Evolutionary conservation across 2,329 filamentous ascomycete species (phyloP), one percentile per base, ranked within the genome.

Genomic region (Cyphellophora attinorum): DNA sequence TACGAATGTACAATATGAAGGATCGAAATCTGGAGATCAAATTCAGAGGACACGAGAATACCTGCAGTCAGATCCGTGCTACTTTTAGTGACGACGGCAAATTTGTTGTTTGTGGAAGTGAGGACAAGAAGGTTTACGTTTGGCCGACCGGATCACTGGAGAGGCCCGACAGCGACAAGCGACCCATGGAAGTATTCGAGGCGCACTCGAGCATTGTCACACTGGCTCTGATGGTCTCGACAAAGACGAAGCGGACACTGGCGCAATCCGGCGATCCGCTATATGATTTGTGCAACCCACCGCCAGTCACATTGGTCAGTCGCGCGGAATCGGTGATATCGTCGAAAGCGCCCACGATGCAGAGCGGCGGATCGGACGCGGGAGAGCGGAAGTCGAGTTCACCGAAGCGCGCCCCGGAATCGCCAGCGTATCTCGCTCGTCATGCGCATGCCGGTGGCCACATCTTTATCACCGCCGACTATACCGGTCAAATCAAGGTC

Each of bases 271-370:
- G 85, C 36, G 88, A 98, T 54, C 88, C 91, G 2, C 74, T 98
- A n/a, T 98, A 86, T 56, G 88, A 95, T 49, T 69, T 96, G 1
- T 96, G 91, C 66, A 96, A 96, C 49, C 91, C 91, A 4, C 91
- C 89, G 0, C 86, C 89, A 0, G 77, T 96, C 11, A 88, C 77
- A 5, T 67, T 96, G 12, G 68, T 88, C 41, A 86, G 81, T 45
- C 72, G 79, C 16, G 76, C 80, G 13, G 84, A 91, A 49, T 71
- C 70, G 11, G 54, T 60, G 33, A 54, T 58, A 5, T 70, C 68
- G 2, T 72, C 71, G 1, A 64, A 61, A 42, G 60, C 62, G 11
- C 58, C 60, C 2, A 67, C 63, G 2, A 34, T 45, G 18, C 58
- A 68, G 35, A 49, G 48, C 15, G 41, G 51, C 48, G 6, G 47